These are phyloP conservation scores for Conticribra guillardii DNA, from an alignment of 108 stramenopile genomes.

Conservation along the genomic window DNA sequence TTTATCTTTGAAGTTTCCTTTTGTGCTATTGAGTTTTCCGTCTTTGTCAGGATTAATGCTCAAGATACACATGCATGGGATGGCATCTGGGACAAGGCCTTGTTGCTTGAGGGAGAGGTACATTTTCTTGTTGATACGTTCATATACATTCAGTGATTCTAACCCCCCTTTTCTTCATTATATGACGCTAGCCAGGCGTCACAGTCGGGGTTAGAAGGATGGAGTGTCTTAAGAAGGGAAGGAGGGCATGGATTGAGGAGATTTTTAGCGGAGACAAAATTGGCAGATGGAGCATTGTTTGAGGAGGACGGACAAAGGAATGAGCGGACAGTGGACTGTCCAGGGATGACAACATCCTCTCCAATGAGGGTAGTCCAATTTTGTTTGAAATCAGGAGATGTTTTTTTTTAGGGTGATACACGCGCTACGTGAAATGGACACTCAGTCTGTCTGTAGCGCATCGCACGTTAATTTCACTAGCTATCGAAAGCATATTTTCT, in stretches of 20 bases:
- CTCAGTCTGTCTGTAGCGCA: too few relatives aligned
- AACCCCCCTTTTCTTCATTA: slow-evolving; percentile 7
- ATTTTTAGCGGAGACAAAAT: slow-evolving; percentile 11
- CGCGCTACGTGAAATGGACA: too few relatives aligned
- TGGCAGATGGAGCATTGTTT: slow-evolving; percentile 10
- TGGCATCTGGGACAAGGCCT: background rate
- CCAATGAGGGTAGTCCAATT: background rate
- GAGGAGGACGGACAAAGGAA: slow-evolving; percentile 3
- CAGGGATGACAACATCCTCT: slow-evolving; percentile 5
- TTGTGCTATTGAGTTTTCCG: background rate
- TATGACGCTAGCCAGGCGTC: slow-evolving; percentile 13
- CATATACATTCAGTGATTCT: background rate
- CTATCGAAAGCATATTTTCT: too few relatives aligned
- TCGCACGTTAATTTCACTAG: too few relatives aligned
- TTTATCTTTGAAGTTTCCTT: slow-evolving; percentile 16
- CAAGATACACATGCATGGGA: background rate
- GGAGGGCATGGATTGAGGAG: background rate
- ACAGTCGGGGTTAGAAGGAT: too few relatives aligned
- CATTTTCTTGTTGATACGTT: background rate
- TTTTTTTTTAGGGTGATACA: too few relatives aligned
- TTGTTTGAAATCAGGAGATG: slow-evolving; percentile 1
- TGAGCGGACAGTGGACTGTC: background rate
- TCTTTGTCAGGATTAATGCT: slow-evolving; percentile 3
- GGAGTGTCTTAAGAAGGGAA: background rate
- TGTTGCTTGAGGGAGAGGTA: background rate